Evolutionary conservation across 768 basidiomycete species (phyloP).

Genomic region (Hypsizygus marmoreus): DNA sequence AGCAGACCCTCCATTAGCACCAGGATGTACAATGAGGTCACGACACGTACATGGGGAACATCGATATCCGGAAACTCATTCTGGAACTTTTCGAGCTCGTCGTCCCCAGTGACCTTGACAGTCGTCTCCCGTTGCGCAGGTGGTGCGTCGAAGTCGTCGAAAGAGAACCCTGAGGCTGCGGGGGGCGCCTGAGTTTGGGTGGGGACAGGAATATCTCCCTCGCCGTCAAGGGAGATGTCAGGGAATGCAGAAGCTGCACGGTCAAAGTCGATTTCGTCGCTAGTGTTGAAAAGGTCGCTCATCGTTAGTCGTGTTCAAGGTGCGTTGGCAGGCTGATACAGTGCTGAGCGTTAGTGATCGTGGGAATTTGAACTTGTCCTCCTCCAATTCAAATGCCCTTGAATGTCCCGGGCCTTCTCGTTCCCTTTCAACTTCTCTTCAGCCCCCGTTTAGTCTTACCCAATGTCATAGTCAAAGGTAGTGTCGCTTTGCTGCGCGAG

Average conservation of each 20-base stretch:
- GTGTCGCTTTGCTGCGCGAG: slow-evolving; percentile 7
- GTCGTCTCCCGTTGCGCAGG: slow-evolving; percentile 42
- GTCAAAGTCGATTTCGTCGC: slow-evolving; percentile 78
- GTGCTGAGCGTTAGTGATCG: slow-evolving; percentile 14
- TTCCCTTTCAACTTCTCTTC: slow-evolving; percentile 68
- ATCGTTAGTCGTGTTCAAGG: slow-evolving; percentile 20
- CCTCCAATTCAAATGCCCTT: slow-evolving; percentile 55
- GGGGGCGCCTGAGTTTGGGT: slow-evolving; percentile 30
- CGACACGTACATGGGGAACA: slow-evolving; percentile 37
- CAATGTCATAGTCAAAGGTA: slow-evolving; percentile 68
- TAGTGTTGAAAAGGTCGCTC: slow-evolving; percentile 30
- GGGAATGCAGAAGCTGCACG: slow-evolving; percentile 82
- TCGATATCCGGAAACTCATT: slow-evolving; percentile 84
- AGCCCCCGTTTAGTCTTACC: slow-evolving; percentile 71
- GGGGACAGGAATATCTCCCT: slow-evolving; percentile 50
- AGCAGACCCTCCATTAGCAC: too few species aligned
- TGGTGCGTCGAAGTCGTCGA: slow-evolving; percentile 63
- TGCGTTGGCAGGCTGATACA: neutral
- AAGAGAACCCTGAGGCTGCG: slow-evolving; percentile 54
- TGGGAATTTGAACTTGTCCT: slow-evolving; percentile 17
- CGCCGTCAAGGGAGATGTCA: slow-evolving; percentile 77
- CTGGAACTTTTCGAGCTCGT: slow-evolving; percentile 85
- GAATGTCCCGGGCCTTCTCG: slow-evolving; percentile 72
- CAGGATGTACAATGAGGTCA: neutral
- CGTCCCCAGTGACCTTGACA: slow-evolving; percentile 83